Evolutionary conservation across 176 grass and related monocot genomes (phyloP).

Genomic region (Bolboschoenus planiculmis): DNA sequence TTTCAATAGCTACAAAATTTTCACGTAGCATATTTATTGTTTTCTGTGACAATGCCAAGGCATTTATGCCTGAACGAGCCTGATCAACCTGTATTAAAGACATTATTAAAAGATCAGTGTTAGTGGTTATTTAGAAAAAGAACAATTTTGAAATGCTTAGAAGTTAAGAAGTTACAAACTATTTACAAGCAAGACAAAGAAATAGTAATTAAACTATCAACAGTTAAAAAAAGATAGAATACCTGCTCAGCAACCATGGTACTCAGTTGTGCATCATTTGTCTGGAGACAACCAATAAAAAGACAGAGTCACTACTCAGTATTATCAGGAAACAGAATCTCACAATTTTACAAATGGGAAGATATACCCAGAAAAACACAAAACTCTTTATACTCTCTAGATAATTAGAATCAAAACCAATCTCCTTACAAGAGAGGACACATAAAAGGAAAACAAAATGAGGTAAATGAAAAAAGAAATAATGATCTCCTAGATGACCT

Average conservation of each 20-base stretch:
- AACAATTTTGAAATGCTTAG: not conserved
- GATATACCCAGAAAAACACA: not conserved
- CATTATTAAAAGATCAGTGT: not conserved
- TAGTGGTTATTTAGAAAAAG: not conserved
- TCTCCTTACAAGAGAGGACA: not conserved
- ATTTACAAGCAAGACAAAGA: not conserved
- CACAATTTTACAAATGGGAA: not conserved
- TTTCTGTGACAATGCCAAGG: constrained; percentile 83
- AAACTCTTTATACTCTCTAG: not conserved
- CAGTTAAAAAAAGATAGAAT: not conserved
- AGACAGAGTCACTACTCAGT: constrained; percentile 13
- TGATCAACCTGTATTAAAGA: constrained; percentile 68
- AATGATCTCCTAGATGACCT: not conserved
- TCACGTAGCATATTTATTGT: constrained; percentile 80
- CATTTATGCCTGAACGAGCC: constrained; percentile 79
- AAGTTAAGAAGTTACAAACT: not conserved
- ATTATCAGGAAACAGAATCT: not conserved
- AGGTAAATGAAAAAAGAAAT: not conserved
- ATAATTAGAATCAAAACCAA: not conserved
- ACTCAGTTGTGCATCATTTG: constrained; percentile 98
- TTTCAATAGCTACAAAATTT: constrained; percentile 95
- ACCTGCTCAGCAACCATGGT: constrained; percentile 99
- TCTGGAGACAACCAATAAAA: constrained; percentile 46
- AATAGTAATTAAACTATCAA: not conserved
- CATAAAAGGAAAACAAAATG: not conserved